These are phyloP conservation scores for Xerocomus minutiporus DNA, from an alignment of 1,284 basidiomycete species.

Conservation along the genomic window DNA sequence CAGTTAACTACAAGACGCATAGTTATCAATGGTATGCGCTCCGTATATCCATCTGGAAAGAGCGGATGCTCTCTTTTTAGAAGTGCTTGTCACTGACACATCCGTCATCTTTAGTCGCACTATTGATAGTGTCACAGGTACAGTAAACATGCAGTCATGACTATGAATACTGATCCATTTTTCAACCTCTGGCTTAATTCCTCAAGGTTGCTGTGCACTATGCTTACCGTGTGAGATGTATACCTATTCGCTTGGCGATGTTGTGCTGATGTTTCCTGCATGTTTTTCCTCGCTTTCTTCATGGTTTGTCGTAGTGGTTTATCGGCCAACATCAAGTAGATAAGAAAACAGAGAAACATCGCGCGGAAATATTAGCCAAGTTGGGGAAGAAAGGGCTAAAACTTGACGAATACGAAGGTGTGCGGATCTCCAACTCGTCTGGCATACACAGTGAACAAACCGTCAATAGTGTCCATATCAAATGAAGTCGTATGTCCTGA, in stretches of 20 bases:
- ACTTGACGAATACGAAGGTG: slow-evolving; percentile 79
- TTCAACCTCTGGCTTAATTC: not conserved
- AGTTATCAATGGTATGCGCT: slow-evolving; percentile 25
- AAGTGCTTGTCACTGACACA: slow-evolving; percentile 10
- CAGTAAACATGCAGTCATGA: not conserved
- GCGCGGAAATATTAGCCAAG: slow-evolving; percentile 65
- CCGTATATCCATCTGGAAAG: not conserved
- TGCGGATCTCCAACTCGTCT: slow-evolving; percentile 24
- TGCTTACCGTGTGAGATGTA: slow-evolving; percentile 40
- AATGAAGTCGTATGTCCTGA: slow-evolving; percentile 84
- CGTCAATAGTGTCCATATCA: slow-evolving; percentile 62
- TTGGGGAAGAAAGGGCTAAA: slow-evolving; percentile 69
- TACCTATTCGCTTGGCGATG: not conserved
- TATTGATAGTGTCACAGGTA: slow-evolving; percentile 62
- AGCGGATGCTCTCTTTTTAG: not conserved
- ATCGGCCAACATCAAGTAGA: slow-evolving; percentile 48
- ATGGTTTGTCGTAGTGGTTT: slow-evolving; percentile 37
- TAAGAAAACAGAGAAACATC: slow-evolving; percentile 66
- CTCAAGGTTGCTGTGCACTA: slow-evolving; percentile 49
- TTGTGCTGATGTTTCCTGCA: not conserved
- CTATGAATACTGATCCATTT: not conserved
- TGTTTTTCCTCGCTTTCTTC: not conserved
- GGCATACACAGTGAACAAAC: not conserved
- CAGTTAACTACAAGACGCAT: slow-evolving; percentile 25
- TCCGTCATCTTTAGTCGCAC: slow-evolving; percentile 41